phyloP scores from a whole-genome alignment of 805 yeast genomes.

The Wickerhamiella azymoides region DNA sequence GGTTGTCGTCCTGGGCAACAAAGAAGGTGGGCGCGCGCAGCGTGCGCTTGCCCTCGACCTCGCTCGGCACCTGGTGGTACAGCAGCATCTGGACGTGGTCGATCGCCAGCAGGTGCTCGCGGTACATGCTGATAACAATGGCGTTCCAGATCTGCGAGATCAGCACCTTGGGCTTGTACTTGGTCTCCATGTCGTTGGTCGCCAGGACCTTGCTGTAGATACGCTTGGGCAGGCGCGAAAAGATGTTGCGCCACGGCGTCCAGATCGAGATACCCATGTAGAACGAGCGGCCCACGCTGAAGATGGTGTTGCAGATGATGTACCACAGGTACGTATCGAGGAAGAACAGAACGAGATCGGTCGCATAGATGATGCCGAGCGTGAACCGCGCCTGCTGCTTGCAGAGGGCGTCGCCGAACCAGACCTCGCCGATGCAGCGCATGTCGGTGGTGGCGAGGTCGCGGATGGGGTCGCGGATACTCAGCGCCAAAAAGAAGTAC shows the following conservation, averaged over 20 bases:
- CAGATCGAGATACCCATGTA: constrained; percentile 96
- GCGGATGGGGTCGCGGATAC: constrained; percentile 90
- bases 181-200: constrained; percentile 97
- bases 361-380: constrained; percentile 81
- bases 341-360: constrained; percentile 91
- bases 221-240: constrained; percentile 96
- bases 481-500: constrained; percentile 76
- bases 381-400: constrained; percentile 77
- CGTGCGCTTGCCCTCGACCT: constrained; percentile 95
- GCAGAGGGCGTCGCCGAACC: constrained; percentile 71
- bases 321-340: constrained; percentile 99
- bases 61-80: constrained; percentile 97
- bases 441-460: constrained; percentile 66
- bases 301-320: constrained; percentile 84
- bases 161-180: constrained; percentile 95
- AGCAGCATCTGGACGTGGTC: constrained; percentile 96
- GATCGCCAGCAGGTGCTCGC: constrained; percentile 95
- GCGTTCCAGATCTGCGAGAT: constrained; percentile 99
- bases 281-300: constrained; percentile 95
- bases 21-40: constrained; percentile 98
- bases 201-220: constrained; percentile 95
- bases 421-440: constrained; percentile 93
- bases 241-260: constrained; percentile 99
- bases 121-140: constrained; percentile 96
- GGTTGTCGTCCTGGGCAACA: constrained; percentile 90